Base-by-base conservation (phyloP, 1,284 basidiomycete genomes). In the Sporisorium graminicola region DNA sequence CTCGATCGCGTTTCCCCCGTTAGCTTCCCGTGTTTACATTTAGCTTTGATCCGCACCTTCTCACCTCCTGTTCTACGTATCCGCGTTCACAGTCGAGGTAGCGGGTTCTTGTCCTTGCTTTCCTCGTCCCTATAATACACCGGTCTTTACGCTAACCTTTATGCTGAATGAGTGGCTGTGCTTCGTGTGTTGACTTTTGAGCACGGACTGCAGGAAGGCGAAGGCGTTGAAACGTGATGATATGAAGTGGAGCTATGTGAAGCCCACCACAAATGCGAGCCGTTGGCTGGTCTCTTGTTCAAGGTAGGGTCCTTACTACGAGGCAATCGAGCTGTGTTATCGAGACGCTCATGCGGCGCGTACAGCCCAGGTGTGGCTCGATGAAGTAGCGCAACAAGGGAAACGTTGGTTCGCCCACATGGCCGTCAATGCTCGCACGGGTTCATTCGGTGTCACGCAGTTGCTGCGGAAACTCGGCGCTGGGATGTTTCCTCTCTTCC, bases 81-180 rank as follows among this genome's bases (percentile, higher is more conserved):
- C 29, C 29, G 29, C 40, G 1, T 20, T 1, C 5, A 2, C 40
- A 43, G 40, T 43, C 40, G 40, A 43, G 40, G 40, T 43, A 43
- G 40, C 3, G n/a, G 40, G n/a, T n/a, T 14, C 10, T 4, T 55
- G 12, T 60, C 61, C 22, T 58, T 52, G 47, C 16, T 59, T 42
- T n/a, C 24, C 10, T 49, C 43, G 56, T 44, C 42, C 47, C 61
- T 70, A 31, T 70, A 70, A 70, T 70, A 70, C 67, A 70, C 67
- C 66, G 66, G 59, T 70, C 62, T 62, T 61, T 65, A 65, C 62
- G 61, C 62, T 70, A 63, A 9, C 16, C 5, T 26, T 29, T 14
- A 9, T 40, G 44, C 29, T 6, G 16, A 8, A 18, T 54, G 33
- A 8, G 20, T 54, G 33, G 14, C 37, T 37, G 14, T 37, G 22